These are phyloP conservation scores for Candida sanyaensis DNA, from an alignment of 1,139 yeast genomes.

Conservation along the genomic window DNA sequence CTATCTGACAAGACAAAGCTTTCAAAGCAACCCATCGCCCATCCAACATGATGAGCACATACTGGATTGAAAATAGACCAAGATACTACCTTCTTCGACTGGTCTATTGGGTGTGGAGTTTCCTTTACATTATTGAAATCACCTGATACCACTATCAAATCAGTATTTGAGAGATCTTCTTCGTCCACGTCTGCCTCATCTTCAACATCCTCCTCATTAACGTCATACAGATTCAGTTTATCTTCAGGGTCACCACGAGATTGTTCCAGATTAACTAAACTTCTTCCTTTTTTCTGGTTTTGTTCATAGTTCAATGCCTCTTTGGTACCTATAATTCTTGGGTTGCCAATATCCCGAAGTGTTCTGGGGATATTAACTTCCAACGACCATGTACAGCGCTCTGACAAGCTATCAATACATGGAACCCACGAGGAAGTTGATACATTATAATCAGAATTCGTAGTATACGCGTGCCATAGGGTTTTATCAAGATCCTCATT, in stretches of 20 bases:
- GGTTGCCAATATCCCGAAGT: constrained; percentile 65
- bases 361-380: constrained; percentile 83
- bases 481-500: constrained; percentile 35
- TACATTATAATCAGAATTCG: constrained; percentile 73
- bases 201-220: constrained; percentile 17
- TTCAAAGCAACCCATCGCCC: constrained; percentile 90
- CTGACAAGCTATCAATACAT: constrained; percentile 87
- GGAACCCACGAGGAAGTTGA: constrained; percentile 97
- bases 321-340: constrained; percentile 42
- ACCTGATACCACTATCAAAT: constrained; percentile 75
- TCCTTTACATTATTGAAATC: constrained; percentile 58
- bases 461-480: constrained; percentile 84
- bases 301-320: constrained; percentile 19
- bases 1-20: constrained; percentile 49
- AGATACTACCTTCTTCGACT: constrained; percentile 71
- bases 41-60: constrained; percentile 94
- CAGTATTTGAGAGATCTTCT: constrained; percentile 52
- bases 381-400: constrained; percentile 89
- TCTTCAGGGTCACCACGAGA: not conserved
- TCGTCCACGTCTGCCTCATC: constrained; percentile 42
- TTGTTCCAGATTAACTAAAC: not conserved
- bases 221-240: constrained; percentile 4
- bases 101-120: constrained; percentile 55
- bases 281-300: constrained; percentile 12
- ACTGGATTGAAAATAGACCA: constrained; percentile 87